Percentiles rank a stretch among this genome's conserved stretches.
Evolutionary conservation across 2,329 filamentous ascomycete genomes (phyloP).

Genomic region (Diplodia sapinea): DNA sequence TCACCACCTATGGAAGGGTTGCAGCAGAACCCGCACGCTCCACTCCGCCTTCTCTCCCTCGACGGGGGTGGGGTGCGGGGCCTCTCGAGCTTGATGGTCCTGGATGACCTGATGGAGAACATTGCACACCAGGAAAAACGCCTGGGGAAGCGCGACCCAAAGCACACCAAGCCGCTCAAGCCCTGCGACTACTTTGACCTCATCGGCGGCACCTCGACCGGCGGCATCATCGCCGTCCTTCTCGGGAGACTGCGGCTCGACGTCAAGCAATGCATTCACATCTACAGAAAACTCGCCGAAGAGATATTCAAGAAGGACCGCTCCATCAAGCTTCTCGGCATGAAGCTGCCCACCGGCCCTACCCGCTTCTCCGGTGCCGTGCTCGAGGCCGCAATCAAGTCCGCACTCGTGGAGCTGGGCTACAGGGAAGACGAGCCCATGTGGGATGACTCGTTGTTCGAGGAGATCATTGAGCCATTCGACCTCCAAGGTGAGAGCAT

Average conservation of each 20-base stretch:
- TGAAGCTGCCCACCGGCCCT: conserved; percentile 45
- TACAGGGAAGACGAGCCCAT: conserved; percentile 47
- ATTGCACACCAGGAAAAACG: conserved; percentile 48
- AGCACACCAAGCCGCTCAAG: conserved; percentile 41
- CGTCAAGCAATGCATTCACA: conserved; percentile 46
- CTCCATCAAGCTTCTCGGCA: conserved; percentile 43
- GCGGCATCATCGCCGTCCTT: conserved; percentile 50
- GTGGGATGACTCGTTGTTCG: conserved; percentile 50
- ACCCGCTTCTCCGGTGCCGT: conserved; percentile 47
- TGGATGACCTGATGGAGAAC: conserved; percentile 49
- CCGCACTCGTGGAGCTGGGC: conserved; percentile 41
- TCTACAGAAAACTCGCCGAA: conserved; percentile 47
- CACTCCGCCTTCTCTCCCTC: conserved; percentile 44
- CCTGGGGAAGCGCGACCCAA: conserved; percentile 39
- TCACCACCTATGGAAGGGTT: conserved; percentile 28
- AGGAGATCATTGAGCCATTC: conserved; percentile 40
- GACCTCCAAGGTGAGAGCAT: conserved; percentile 43
- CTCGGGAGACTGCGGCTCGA: conserved; percentile 48
- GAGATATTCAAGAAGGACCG: conserved; percentile 49
- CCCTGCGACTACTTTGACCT: conserved; percentile 51
- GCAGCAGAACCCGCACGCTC: conserved; percentile 39
- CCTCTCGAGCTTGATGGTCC: conserved; percentile 47
- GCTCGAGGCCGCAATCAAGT: conserved; percentile 47
- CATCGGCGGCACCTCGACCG: conserved; percentile 49
- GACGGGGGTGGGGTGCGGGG: conserved; percentile 50